Conservation (phyloP, 768 basidiomycete species). For the Coprinopsis sp. region DNA sequence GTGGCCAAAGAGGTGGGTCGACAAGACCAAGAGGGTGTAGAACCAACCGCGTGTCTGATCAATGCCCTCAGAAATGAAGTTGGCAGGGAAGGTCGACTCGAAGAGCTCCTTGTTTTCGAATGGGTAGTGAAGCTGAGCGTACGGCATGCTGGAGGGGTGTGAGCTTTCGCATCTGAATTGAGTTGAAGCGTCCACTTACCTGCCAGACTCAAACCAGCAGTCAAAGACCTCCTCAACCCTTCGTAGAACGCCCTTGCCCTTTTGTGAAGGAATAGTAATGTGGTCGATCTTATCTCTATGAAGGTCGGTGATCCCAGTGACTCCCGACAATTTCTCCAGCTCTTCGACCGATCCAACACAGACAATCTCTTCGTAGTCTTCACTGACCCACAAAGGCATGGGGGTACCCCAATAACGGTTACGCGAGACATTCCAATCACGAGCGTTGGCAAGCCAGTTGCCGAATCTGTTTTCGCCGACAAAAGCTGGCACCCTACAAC, state of each 20-base stretch:
- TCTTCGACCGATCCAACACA: slow-evolving; percentile 86
- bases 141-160: slow-evolving; percentile 80
- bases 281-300: slow-evolving; percentile 94
- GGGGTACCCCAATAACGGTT: slow-evolving; percentile 99
- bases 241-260: slow-evolving; percentile 80
- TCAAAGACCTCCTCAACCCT: slow-evolving; percentile 98
- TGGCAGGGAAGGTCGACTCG: slow-evolving; percentile 83
- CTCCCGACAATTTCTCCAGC: slow-evolving; percentile 81
- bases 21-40: slow-evolving; percentile 93
- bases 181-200: slow-evolving; percentile 42
- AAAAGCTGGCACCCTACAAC: slow-evolving; percentile 77
- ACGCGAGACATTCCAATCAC: slow-evolving; percentile 98
- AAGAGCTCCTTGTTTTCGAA: slow-evolving; percentile 94
- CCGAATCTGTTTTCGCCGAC: slow-evolving; percentile 93
- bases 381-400: slow-evolving; percentile 92
- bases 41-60: slow-evolving; percentile 99
- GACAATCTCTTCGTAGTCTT: slow-evolving; percentile 88
- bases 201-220: slow-evolving; percentile 99
- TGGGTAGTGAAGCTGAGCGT: slow-evolving; percentile 95
- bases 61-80: slow-evolving; percentile 97
- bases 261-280: slow-evolving; percentile 90
- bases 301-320: slow-evolving; percentile 78
- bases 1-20: slow-evolving; percentile 88
- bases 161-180: background rate
- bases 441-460: slow-evolving; percentile 96